Evolutionary conservation across 768 basidiomycete genomes (phyloP), one percentile per base, ranked within the genome.

Genomic region (Podaxis carcinomalis): DNA sequence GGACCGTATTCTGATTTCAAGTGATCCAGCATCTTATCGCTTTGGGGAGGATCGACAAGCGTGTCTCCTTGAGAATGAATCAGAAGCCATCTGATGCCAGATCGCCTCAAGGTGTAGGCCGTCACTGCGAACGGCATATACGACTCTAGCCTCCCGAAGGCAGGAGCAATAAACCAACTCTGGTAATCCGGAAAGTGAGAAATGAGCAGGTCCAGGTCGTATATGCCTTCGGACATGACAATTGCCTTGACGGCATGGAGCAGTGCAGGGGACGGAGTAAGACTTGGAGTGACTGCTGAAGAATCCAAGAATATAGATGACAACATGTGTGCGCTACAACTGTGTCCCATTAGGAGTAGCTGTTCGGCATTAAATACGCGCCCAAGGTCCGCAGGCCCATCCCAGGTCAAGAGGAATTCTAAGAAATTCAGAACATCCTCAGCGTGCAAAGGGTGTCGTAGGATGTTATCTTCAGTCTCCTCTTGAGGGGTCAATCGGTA

Each of bases 311-410:
- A 80, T 32, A 93, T 82, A 60, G 86, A 83, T 44, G 83, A 72
- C 10, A 93, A 74, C 79, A 93, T 93, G 71, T 94, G 92, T 1
- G 92, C 89, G 62, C 87, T 79, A 73, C 89, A 91, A 72, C 90
- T 92, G 72, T 93, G 92, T 11, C 90, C 91, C 25, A 91, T 75
- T 46, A 92, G 76, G 72, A 83, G 80, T 47, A 93, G 68, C 23
- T 58, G 70, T 28, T 66, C 62, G 2, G 77, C 71, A 67, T 82
- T 77, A 56, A 80, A 80, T 32, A 65, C 56, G 25, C 57, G 63
- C 1, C 71, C 68, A 19, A 62, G 16, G 27, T 56, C 65, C 6
- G 64, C 36, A 4, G 80, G 75, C 3, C 77, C 76, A 9, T 69
- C 56, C 83, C 85, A 87, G 2, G 68, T 63, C 53, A 72, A 64